Base-by-base conservation (phyloP, 768 basidiomycete genomes). In the Tylopilus sp. region DNA sequence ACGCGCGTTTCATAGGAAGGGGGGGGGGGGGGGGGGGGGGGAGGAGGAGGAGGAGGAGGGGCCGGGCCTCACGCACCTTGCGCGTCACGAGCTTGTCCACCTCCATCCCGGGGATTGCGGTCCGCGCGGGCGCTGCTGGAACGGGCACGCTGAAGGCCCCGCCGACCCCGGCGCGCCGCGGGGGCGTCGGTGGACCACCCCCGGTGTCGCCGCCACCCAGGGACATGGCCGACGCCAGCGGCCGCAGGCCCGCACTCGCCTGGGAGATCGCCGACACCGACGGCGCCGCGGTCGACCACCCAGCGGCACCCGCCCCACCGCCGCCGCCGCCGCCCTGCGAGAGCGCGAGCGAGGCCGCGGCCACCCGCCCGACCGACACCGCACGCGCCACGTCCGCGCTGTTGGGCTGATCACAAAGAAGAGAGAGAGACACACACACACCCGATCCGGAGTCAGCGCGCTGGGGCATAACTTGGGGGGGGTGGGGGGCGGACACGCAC, bases 261-360 rank as follows among this genome's bases (percentile, higher is more conserved):
- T 25, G 50, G 5, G 50, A 31, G 3, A 44, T 3, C 5, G 36
- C 36, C 38, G 38, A 30, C 7, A 25, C 1, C 18, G 38, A 9
- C 15, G 31, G 13, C 31, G 31, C 7, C 30, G 30, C 5, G 26
- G 26, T 26, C 26, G 26, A 26, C 36, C 39, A 7, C 11, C 56
- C 51, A 4, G 62, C 67, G 58, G 80, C 26, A 85, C 75, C 22
- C 81, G 76, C 6, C 81, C 81, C n/a, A 44, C 23, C 12, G 36
- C 0, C 31, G 77, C 67, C 10, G 76, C 72, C n/a, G 22, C 36
- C 39, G 4, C 11, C 56, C 51, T 6, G 62, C 67, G 58, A 81
- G 56, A 82, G 77, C 30, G 78, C 72, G 10, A 74, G 63, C 18
- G 80, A 74, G 3, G 81, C 78, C 6, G 83, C 80, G 1, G 83